Conservation (phyloP, 495 filamentous ascomycete genomes). For the Apodospora peruviana region DNA sequence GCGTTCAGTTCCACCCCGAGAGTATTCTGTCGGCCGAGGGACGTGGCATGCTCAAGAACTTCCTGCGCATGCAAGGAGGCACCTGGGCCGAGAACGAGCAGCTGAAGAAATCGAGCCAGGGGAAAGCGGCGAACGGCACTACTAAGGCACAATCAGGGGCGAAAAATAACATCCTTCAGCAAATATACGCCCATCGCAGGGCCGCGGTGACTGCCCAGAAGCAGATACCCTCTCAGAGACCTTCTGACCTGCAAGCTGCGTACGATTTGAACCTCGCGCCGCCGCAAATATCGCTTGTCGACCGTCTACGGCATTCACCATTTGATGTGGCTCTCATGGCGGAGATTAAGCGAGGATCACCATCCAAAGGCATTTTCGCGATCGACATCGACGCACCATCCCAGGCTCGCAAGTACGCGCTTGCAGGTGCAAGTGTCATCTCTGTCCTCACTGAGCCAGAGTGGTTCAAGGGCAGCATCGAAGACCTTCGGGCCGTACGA, state of each 20-base stretch:
- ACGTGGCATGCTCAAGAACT: constrained; percentile 85
- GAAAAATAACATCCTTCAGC: constrained; percentile 80
- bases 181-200: constrained; percentile 82
- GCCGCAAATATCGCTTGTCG: constrained; percentile 76
- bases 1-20: constrained; percentile 96
- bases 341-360: constrained; percentile 94
- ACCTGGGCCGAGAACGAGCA: constrained; percentile 80
- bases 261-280: constrained; percentile 80
- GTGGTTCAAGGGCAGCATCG: constrained; percentile 97
- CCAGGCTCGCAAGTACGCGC: constrained; percentile 87
- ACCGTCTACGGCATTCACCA: constrained; percentile 71
- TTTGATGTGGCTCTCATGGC: constrained; percentile 85
- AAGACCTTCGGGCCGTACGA: constrained; percentile 84
- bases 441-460: constrained; percentile 96
- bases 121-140: constrained; percentile 12
- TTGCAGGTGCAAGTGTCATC: constrained; percentile 91
- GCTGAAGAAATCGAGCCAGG: constrained; percentile 36
- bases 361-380: constrained; percentile 93
- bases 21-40: constrained; percentile 91
- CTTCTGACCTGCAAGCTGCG: constrained; percentile 76
- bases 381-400: constrained; percentile 78
- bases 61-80: constrained; percentile 76
- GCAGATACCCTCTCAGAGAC: constrained; percentile 76
- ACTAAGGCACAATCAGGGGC: constrained; percentile 26
- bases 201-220: constrained; percentile 78